phyloP scores from a whole-genome alignment of 495 filamentous ascomycete species.

The Penicillium maclennaniae region DNA sequence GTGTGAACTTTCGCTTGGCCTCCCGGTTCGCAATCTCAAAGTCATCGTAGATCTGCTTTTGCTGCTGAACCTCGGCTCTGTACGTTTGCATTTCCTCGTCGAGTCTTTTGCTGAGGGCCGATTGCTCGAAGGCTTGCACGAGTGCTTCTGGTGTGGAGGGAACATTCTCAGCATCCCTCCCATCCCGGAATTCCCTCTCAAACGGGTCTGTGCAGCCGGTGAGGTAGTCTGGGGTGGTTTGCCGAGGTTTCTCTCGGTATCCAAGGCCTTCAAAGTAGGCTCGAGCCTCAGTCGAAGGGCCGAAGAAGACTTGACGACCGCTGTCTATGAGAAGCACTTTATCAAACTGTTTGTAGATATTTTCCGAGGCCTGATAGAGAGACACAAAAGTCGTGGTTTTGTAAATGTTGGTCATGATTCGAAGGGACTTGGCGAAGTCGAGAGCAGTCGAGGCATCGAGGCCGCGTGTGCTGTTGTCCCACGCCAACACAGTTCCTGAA shows the following conservation, averaged over 20 bases:
- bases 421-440: conserved; percentile 65
- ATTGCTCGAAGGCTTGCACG: conserved; percentile 64
- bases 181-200: conserved; percentile 70
- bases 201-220: conserved; percentile 81
- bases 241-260: conserved; percentile 71
- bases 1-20: conserved; percentile 66
- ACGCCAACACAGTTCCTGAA: conserved; percentile 66
- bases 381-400: conserved; percentile 76
- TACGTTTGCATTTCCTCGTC: conserved; percentile 66
- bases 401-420: conserved; percentile 75
- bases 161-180: conserved; percentile 56
- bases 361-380: conserved; percentile 79
- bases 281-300: conserved; percentile 63
- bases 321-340: conserved; percentile 81
- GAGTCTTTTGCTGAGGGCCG: conserved; percentile 51
- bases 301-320: conserved; percentile 78
- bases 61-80: conserved; percentile 52
- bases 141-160: conserved; percentile 63
- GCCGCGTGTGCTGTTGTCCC: conserved; percentile 84
- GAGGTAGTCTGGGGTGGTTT: conserved; percentile 83
- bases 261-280: conserved; percentile 80
- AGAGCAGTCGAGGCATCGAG: conserved; percentile 81
- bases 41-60: conserved; percentile 65
- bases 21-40: conserved; percentile 74
- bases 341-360: conserved; percentile 82